A percentile compares a stretch with the other conserved stretches of the same genome.
phyloP scores from a whole-genome alignment of 768 basidiomycete genomes.

The Favolaschia claudopus region DNA sequence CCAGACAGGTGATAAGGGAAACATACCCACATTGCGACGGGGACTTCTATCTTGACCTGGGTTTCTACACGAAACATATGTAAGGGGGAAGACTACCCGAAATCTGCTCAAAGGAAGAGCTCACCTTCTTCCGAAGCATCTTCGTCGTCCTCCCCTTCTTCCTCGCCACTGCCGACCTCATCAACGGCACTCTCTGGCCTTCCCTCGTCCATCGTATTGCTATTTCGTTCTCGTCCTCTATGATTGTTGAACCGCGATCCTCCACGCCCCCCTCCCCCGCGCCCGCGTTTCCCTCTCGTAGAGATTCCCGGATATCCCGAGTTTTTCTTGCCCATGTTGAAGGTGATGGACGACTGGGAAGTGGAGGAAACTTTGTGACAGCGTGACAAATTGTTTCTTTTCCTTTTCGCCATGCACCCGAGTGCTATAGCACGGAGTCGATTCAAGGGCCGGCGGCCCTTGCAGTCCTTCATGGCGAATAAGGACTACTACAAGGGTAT shows the following conservation, averaged over 20 bases:
- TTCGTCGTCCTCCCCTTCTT: slow-evolving; percentile 41
- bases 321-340: slow-evolving; percentile 54
- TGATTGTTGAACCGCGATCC: slow-evolving; percentile 14
- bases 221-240: slow-evolving; percentile 29
- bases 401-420: slow-evolving; percentile 61
- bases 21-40: slow-evolving; percentile 97
- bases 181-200: slow-evolving; percentile 69
- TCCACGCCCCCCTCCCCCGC: slow-evolving; percentile 44
- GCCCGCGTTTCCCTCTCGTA: slow-evolving; percentile 43
- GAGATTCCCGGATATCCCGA: slow-evolving; percentile 32
- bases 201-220: slow-evolving; percentile 40
- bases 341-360: background rate
- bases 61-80: slow-evolving; percentile 34
- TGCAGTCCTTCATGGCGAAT: slow-evolving; percentile 89
- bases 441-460: slow-evolving; percentile 83
- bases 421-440: slow-evolving; percentile 68
- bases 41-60: slow-evolving; percentile 60
- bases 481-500: slow-evolving; percentile 98
- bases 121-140: slow-evolving; percentile 30
- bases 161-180: slow-evolving; percentile 48
- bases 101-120: background rate
- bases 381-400: background rate
- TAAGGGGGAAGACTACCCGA: background rate
- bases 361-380: background rate
- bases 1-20: background rate